Conservation (phyloP, 768 basidiomycete genomes). For the Phlebiopsis gigantea region DNA sequence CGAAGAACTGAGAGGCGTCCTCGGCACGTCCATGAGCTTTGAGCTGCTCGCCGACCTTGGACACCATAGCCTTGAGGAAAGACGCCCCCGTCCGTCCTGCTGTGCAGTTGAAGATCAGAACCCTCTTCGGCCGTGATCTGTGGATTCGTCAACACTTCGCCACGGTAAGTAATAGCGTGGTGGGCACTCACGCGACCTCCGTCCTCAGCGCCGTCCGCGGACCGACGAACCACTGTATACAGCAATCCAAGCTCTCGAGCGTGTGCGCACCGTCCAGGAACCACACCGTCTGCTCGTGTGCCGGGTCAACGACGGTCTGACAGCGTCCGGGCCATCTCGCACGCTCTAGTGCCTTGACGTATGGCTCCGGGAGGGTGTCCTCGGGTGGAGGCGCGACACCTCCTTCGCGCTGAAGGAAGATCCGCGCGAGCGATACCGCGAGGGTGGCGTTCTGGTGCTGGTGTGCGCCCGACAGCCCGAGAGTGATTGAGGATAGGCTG, state of each 20-base stretch:
- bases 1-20: conserved; percentile 49
- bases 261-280: conserved; percentile 97
- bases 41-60: conserved; percentile 45
- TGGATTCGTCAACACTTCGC: background rate
- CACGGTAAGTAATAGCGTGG: background rate
- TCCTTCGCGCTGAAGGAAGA: conserved; percentile 47
- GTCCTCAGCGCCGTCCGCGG: conserved; percentile 46
- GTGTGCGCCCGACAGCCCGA: conserved; percentile 83
- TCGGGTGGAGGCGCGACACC: conserved; percentile 13
- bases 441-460: conserved; percentile 86
- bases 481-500: conserved; percentile 45
- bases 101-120: conserved; percentile 94
- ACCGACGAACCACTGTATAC: conserved; percentile 82
- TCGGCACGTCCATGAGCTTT: conserved; percentile 34
- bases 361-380: conserved; percentile 40
- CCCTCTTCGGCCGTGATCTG: conserved; percentile 33
- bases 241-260: conserved; percentile 79
- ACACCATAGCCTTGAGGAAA: conserved; percentile 61
- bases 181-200: conserved; percentile 7
- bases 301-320: conserved; percentile 71
- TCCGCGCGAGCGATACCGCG: conserved; percentile 66
- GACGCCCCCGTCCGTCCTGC: conserved; percentile 75
- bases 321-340: conserved; percentile 95
- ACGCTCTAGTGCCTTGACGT: conserved; percentile 57
- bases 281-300: conserved; percentile 57